A percentile compares a stretch with the other conserved stretches of the same genome.
These are phyloP conservation scores for Euphrasia confusa DNA, from an alignment of 257 asterid species.

Conservation along the genomic window DNA sequence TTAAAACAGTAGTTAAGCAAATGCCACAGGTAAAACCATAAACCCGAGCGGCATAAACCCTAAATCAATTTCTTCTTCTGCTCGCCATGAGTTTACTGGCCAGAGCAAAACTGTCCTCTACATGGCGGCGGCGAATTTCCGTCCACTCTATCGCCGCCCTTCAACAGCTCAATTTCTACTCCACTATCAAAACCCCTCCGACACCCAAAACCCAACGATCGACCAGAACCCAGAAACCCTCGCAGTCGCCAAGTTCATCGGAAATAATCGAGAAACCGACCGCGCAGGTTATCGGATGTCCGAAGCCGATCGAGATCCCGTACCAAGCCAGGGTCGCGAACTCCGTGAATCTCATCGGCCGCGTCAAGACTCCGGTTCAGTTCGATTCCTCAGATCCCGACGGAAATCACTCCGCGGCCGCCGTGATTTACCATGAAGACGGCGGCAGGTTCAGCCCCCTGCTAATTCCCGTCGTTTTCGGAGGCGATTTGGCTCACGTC, in stretches of 20 bases:
- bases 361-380: conserved; percentile 42
- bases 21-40: not conserved
- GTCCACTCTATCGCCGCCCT: conserved; percentile 24
- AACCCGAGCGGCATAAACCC: conserved; percentile 20
- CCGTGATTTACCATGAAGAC: conserved; percentile 40
- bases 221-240: conserved; percentile 23
- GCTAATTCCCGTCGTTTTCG: conserved; percentile 59
- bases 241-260: conserved; percentile 24
- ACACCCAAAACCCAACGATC: conserved; percentile 22
- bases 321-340: conserved; percentile 65
- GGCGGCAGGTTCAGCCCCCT: conserved; percentile 9
- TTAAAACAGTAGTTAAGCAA: too few relatives aligned
- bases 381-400: conserved; percentile 35
- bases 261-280: conserved; percentile 30
- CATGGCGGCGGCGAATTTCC: conserved; percentile 18
- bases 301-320: conserved; percentile 65
- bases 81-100: conserved; percentile 48
- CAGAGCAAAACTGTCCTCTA: conserved; percentile 34
- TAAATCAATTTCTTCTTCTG: conserved; percentile 8
- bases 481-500: conserved; percentile 65
- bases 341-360: conserved; percentile 59
- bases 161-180: conserved; percentile 31
- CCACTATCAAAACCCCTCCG: conserved; percentile 24
- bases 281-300: conserved; percentile 34
- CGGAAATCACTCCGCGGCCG: conserved; percentile 46